Conservation (phyloP, 169 alveolate species). For the Plasmodium cynomolgi region DNA sequence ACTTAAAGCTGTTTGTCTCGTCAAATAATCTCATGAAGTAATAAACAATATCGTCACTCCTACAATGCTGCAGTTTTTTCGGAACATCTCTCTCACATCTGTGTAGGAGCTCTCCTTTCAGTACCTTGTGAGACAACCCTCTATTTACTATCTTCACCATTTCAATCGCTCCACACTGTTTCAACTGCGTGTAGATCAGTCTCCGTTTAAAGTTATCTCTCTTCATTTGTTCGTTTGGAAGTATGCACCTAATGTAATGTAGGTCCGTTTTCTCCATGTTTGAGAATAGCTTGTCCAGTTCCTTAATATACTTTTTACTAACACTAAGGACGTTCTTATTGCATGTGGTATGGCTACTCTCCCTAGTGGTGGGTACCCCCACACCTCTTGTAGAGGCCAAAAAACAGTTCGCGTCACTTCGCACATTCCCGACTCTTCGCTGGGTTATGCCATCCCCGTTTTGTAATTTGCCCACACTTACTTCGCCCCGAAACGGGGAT, state of each 20-base stretch:
- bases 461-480: not conserved
- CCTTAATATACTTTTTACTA: constrained; percentile 78
- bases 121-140: constrained; percentile 55
- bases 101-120: constrained; percentile 18
- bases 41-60: constrained; percentile 16
- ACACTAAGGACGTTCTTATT: constrained; percentile 77
- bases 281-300: constrained; percentile 75
- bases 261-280: constrained; percentile 76
- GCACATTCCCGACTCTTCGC: not conserved
- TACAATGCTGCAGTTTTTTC: constrained; percentile 13
- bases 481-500: not conserved
- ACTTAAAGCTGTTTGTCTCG: not conserved
- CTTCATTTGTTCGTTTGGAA: constrained; percentile 78
- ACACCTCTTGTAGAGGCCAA: not conserved
- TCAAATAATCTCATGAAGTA: constrained; percentile 60
- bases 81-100: not conserved
- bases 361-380: not conserved
- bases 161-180: constrained; percentile 69
- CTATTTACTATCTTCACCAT: constrained; percentile 48
- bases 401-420: not conserved
- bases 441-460: not conserved
- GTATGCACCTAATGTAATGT: constrained; percentile 78
- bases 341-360: not conserved
- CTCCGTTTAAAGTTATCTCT: constrained; percentile 21
- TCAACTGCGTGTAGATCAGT: constrained; percentile 32